A percentile compares a stretch with the other conserved stretches of the same genome.
Conservation (phyloP, 371 early-diverging fungal genomes). For the Conidiobolus coronatus region DNA sequence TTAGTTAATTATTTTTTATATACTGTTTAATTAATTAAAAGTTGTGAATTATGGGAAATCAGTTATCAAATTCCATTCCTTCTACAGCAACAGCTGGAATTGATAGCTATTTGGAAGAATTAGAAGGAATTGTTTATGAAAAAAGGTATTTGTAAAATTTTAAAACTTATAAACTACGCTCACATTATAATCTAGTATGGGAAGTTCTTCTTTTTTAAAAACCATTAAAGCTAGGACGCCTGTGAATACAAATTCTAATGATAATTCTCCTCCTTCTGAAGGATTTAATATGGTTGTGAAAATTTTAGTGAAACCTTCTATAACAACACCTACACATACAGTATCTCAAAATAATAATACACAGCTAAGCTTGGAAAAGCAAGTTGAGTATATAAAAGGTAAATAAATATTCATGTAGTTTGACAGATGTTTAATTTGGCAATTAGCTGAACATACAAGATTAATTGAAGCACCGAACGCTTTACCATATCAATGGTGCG, state of each 20-base stretch:
- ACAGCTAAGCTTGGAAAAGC: slow-evolving; percentile 7
- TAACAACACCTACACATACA: slow-evolving; percentile 27
- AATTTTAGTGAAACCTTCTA: slow-evolving; percentile 71
- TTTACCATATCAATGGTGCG: slow-evolving; percentile 47
- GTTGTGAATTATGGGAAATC: slow-evolving; percentile 28
- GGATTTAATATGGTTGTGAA: slow-evolving; percentile 44
- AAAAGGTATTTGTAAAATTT: slow-evolving; percentile 21
- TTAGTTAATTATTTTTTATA: too few species aligned
- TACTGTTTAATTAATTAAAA: too few species aligned
- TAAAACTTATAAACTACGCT: not conserved
- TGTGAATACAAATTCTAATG: not conserved
- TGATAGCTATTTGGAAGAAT: slow-evolving; percentile 39
- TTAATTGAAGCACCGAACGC: slow-evolving; percentile 47
- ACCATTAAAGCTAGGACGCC: not conserved
- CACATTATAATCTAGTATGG: not conserved
- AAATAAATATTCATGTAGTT: not conserved
- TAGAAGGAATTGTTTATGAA: slow-evolving; percentile 46
- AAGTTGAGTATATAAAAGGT: not conserved
- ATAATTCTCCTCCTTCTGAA: not conserved
- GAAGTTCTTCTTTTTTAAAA: not conserved
- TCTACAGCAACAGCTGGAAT: slow-evolving; percentile 33
- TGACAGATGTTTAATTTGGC: not conserved
- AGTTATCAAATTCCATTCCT: slow-evolving; percentile 31
- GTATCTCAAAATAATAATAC: slow-evolving; percentile 33
- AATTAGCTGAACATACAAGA: slow-evolving; percentile 33